These are phyloP conservation scores for Diplodia seriata DNA, from an alignment of 2,329 filamentous ascomycete species.

Conservation along the genomic window DNA sequence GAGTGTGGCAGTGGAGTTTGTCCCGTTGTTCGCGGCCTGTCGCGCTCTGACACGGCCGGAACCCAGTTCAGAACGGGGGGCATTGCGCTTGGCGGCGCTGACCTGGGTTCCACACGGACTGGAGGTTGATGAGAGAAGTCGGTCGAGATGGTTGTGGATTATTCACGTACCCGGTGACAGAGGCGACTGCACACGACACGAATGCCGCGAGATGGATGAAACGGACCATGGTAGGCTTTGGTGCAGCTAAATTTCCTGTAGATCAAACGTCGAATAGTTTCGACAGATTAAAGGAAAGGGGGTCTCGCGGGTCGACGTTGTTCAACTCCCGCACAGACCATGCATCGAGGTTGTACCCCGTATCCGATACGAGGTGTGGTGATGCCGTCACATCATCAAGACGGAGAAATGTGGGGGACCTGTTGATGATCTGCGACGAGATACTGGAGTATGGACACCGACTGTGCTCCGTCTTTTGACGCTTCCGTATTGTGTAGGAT, in stretches of 20 bases:
- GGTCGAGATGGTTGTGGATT: background rate
- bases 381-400: background rate
- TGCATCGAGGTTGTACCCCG: background rate
- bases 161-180: background rate
- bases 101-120: background rate
- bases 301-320: background rate
- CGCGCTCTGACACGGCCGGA: background rate
- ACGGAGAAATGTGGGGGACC: background rate
- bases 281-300: background rate
- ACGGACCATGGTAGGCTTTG: slow-evolving; percentile 2
- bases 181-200: background rate
- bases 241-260: background rate
- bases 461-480: background rate
- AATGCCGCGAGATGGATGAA: background rate
- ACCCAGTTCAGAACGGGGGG: too few relatives aligned
- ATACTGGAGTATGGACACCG: background rate
- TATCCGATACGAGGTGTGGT: slow-evolving; percentile 6
- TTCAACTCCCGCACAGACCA: background rate
- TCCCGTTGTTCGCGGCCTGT: background rate
- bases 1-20: background rate
- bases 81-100: background rate
- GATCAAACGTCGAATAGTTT: background rate
- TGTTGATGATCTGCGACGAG: background rate
- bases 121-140: background rate
- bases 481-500: too few relatives aligned